Evolutionary conservation across 2,329 filamentous ascomycete species (phyloP), one percentile per base, ranked within the genome.

Genomic region (Rhinocladiella mackenziei): DNA sequence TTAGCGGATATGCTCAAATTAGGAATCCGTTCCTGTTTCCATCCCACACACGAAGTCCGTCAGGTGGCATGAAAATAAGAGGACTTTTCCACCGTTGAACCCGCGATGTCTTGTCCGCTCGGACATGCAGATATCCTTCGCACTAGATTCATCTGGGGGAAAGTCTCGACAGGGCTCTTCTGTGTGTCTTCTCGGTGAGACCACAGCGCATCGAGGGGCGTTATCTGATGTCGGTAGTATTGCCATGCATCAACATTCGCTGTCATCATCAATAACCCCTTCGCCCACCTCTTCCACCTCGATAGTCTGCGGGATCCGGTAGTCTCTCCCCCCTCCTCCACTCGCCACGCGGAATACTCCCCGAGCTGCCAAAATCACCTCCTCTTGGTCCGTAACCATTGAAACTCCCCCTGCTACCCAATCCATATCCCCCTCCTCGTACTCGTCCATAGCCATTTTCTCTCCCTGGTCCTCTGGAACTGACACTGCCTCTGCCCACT

Each of bases 271-370:
- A 53, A 28, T 42, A 45, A 4, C 45, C 45, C 37, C 50, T 42
- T 38, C 50, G 45, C 6, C 35, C 43, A 18, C 50, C 46, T 40
- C 50, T 43, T 35, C 54, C 55, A 35, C 65, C 62, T 22, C 65
- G 63, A 37, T 64, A 63, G 44, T 68, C 67, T 55, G 66, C 63
- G 48, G 55, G 58, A 50, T 62, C 56, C 46, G 70, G 70, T 37
- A 73, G 37, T 45, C 71, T 60, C 58, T 74, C 69, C 25, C 71
- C 66, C 35, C 71, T 64, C 49, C 70, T 69, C 62, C 74, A 73
- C 57, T 77, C 66, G 23, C 73, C 66, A 53, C 61, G 50, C 43
- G 70, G 65, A 46, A 72, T 57, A 62, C 60, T 10, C 58, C 59
- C 7, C 43, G 32, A 26, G 5, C 45, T 15, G 57, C 49, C 18